These are phyloP conservation scores for Fusarium udum DNA, from an alignment of 2,329 filamentous ascomycete genomes.

Conservation along the genomic window DNA sequence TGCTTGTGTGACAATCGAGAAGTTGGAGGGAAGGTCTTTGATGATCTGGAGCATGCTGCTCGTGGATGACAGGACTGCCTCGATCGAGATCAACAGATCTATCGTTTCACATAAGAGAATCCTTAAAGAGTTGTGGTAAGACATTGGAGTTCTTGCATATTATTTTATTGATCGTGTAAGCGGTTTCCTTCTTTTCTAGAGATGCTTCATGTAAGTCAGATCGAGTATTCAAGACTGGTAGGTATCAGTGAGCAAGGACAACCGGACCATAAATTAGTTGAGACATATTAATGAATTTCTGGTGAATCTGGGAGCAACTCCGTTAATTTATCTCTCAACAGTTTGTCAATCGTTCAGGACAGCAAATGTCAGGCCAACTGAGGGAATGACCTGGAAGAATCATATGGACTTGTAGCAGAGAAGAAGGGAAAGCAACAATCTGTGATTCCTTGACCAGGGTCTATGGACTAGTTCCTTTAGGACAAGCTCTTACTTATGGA, in stretches of 20 bases:
- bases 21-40: not conserved
- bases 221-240: not conserved
- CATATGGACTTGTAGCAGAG: not conserved
- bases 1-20: not conserved
- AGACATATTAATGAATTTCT: not conserved
- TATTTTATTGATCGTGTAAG: not conserved
- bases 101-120: not conserved
- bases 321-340: too few species aligned
- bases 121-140: too few species aligned
- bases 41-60: not conserved
- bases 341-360: too few species aligned
- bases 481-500: fast-evolving
- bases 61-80: not conserved
- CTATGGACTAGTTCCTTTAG: too few species aligned
- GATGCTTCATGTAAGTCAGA: not conserved
- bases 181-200: not conserved
- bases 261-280: too few species aligned
- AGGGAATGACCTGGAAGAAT: not conserved
- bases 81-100: not conserved
- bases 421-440: too few species aligned
- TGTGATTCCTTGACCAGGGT: fast-evolving
- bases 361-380: not conserved
- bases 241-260: not conserved
- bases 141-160: too few species aligned
- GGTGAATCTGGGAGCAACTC: fast-evolving